Conservation (phyloP, 2,329 filamentous ascomycete genomes). For the Neofusicoccum cordaticola region DNA sequence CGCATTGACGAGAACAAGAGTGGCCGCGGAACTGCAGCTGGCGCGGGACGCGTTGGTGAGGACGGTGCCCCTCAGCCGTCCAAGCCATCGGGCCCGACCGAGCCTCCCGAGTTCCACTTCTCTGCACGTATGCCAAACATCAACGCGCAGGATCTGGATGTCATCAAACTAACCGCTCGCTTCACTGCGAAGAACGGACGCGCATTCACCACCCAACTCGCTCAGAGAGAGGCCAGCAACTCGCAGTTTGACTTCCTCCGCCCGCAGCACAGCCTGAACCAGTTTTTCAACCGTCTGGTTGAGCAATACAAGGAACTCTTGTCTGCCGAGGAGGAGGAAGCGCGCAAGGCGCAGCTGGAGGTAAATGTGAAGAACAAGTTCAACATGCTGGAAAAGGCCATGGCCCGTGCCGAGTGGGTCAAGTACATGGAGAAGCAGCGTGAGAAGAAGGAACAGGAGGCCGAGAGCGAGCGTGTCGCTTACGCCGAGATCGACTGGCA, state of each 20-base stretch:
- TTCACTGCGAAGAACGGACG: constrained; percentile 93
- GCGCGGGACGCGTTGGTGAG: constrained; percentile 71
- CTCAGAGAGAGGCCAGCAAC: constrained; percentile 84
- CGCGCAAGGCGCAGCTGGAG: constrained; percentile 69
- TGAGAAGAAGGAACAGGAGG: constrained; percentile 82
- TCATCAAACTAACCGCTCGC: constrained; percentile 73
- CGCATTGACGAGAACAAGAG: constrained; percentile 80
- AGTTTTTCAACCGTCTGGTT: constrained; percentile 88
- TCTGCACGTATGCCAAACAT: constrained; percentile 97
- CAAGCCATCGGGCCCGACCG: constrained; percentile 77
- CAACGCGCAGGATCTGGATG: constrained; percentile 83
- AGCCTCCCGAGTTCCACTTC: constrained; percentile 86
- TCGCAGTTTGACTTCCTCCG: constrained; percentile 95
- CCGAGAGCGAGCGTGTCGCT: constrained; percentile 71
- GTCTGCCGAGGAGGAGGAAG: constrained; percentile 67
- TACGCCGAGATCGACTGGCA: constrained; percentile 96
- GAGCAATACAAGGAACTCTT: constrained; percentile 89
- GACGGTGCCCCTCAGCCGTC: constrained; percentile 52
- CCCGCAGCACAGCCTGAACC: constrained; percentile 92
- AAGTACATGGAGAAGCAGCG: constrained; percentile 83
- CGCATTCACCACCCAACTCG: constrained; percentile 84
- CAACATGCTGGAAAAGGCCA: constrained; percentile 74
- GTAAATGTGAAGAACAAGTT: constrained; percentile 76
- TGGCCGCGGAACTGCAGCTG: constrained; percentile 75
- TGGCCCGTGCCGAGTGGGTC: constrained; percentile 81